These are phyloP conservation scores for Colletotrichum australisinense DNA, from an alignment of 2,329 filamentous ascomycete genomes.

Conservation along the genomic window DNA sequence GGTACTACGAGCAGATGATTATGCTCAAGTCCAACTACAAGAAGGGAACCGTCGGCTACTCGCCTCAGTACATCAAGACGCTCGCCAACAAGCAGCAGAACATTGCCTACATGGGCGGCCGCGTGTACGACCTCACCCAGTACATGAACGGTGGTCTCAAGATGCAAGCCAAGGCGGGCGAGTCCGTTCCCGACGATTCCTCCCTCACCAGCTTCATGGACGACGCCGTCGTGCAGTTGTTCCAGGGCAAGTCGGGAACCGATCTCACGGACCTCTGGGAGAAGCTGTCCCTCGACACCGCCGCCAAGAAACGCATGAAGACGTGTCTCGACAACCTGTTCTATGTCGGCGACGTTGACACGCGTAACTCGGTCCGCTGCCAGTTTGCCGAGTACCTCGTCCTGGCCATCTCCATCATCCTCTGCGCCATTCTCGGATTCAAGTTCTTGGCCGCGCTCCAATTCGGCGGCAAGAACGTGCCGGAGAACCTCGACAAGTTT, in stretches of 20 bases:
- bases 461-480: constrained; percentile 89
- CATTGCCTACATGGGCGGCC: constrained; percentile 82
- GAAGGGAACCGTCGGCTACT: constrained; percentile 90
- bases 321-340: constrained; percentile 93
- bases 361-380: constrained; percentile 86
- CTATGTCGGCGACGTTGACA: constrained; percentile 92
- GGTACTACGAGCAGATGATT: constrained; percentile 91
- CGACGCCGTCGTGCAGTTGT: constrained; percentile 77
- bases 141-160: constrained; percentile 83
- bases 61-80: constrained; percentile 78
- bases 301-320: constrained; percentile 75
- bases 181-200: constrained; percentile 55
- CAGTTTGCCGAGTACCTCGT: constrained; percentile 91
- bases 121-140: constrained; percentile 89
- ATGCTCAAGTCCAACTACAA: constrained; percentile 82
- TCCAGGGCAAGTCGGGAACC: constrained; percentile 78
- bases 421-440: constrained; percentile 87
- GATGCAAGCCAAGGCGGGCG: constrained; percentile 66
- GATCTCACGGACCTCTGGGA: constrained; percentile 91
- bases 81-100: constrained; percentile 71
- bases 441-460: constrained; percentile 75
- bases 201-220: constrained; percentile 85
- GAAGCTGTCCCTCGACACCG: constrained; percentile 68
- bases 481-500: constrained; percentile 98
- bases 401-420: constrained; percentile 82